Percentiles rank a stretch among this genome's conserved stretches.
These are phyloP conservation scores for Turnera subulata DNA, from an alignment of 345 rosid species.

Conservation along the genomic window DNA sequence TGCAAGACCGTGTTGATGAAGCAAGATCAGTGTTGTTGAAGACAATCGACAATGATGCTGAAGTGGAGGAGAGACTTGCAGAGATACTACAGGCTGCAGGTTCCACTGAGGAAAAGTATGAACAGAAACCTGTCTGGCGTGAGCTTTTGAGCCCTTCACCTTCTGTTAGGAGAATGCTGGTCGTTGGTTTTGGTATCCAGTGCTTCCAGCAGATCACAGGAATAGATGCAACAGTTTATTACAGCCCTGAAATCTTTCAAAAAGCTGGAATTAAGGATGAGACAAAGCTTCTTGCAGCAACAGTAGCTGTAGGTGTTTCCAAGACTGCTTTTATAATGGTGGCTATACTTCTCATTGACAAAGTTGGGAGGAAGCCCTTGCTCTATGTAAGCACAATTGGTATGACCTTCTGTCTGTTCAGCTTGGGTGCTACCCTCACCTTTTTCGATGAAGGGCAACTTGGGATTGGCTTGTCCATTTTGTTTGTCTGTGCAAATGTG, in stretches of 20 bases:
- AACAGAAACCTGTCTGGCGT: slow-evolving; percentile 71
- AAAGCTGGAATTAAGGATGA: slow-evolving; percentile 58
- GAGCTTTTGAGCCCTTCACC: slow-evolving; percentile 76
- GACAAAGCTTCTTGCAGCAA: slow-evolving; percentile 60
- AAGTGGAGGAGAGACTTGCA: slow-evolving; percentile 71
- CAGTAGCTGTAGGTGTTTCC: slow-evolving; percentile 70
- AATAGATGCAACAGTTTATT: slow-evolving; percentile 74
- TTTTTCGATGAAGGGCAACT: slow-evolving; percentile 43
- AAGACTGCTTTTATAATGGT: slow-evolving; percentile 62
- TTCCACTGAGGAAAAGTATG: slow-evolving; percentile 28
- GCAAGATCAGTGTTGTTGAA: slow-evolving; percentile 70
- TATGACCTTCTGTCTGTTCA: slow-evolving; percentile 65
- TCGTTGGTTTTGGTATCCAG: slow-evolving; percentile 79
- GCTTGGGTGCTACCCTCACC: slow-evolving; percentile 52
- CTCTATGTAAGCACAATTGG: slow-evolving; percentile 80
- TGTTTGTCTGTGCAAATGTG: slow-evolving; percentile 69
- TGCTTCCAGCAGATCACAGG: slow-evolving; percentile 88
- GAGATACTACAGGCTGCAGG: slow-evolving; percentile 79
- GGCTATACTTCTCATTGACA: slow-evolving; percentile 65
- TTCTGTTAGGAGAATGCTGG: slow-evolving; percentile 54
- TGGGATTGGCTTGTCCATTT: slow-evolving; percentile 40
- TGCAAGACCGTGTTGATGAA: slow-evolving; percentile 70
- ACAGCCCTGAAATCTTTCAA: slow-evolving; percentile 70
- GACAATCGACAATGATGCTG: slow-evolving; percentile 61
- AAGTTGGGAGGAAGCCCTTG: slow-evolving; percentile 67